Percentiles rank a stretch among this genome's conserved stretches.
These are phyloP conservation scores for Collybiopsis luxurians DNA, from an alignment of 768 basidiomycete species.

Conservation along the genomic window DNA sequence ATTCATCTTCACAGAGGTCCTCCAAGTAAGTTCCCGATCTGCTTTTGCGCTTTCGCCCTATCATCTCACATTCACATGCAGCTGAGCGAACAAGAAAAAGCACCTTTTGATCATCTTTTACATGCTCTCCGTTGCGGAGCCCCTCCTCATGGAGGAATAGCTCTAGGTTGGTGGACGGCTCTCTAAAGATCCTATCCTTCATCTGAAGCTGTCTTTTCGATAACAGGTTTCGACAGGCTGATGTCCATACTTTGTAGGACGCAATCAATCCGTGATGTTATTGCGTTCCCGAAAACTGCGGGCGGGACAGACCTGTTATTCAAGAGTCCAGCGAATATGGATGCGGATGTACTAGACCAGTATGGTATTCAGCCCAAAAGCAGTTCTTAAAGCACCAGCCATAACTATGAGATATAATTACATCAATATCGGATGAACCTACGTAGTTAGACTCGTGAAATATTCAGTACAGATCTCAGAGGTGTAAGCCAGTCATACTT, in stretches of 20 bases:
- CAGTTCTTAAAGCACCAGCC: too few species aligned
- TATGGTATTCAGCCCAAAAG: conserved; percentile 51
- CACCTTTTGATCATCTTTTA: conserved; percentile 79
- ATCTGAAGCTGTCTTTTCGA: background rate
- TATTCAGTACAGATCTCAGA: too few species aligned
- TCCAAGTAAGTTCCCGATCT: conserved; percentile 55
- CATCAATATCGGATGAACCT: too few species aligned
- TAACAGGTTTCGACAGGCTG: conserved; percentile 89
- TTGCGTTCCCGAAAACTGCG: conserved; percentile 93
- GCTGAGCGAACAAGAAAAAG: conserved; percentile 71
- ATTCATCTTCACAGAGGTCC: conserved; percentile 68
- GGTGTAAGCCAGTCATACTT: too few species aligned
- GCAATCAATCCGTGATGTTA: conserved; percentile 89
- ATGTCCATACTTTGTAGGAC: conserved; percentile 89
- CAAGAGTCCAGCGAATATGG: conserved; percentile 74
- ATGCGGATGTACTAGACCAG: conserved; percentile 50
- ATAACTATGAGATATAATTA: too few species aligned
- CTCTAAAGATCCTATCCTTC: conserved; percentile 15
- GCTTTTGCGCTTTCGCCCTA: too few species aligned
- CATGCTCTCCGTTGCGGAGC: conserved; percentile 88
- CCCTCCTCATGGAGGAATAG: conserved; percentile 94
- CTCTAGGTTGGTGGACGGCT: conserved; percentile 58
- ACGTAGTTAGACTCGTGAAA: too few species aligned
- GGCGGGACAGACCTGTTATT: conserved; percentile 85
- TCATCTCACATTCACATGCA: conserved; percentile 26